Evolutionary conservation across 371 early-diverging fungal species (phyloP).

Genomic region (Mucor lusitanicus): DNA sequence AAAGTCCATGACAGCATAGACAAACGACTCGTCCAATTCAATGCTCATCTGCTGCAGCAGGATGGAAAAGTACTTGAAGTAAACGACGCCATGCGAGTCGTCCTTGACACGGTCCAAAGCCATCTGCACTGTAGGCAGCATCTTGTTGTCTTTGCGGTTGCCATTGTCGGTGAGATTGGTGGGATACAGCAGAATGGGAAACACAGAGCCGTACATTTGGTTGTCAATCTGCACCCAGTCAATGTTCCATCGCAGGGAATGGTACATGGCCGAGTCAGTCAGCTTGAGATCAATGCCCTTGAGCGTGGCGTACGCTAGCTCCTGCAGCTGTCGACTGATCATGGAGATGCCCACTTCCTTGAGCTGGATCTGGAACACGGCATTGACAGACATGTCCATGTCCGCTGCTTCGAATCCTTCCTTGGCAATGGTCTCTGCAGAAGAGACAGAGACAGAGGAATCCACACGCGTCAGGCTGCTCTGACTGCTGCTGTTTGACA

Average conservation of each 20-base stretch:
- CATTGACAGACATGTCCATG: conserved; percentile 56
- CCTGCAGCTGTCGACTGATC: conserved; percentile 71
- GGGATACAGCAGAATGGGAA: conserved; percentile 92
- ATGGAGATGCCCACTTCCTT: conserved; percentile 92
- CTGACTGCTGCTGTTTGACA: conserved; percentile 2
- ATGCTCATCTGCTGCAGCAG: conserved; percentile 91
- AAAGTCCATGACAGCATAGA: conserved; percentile 86
- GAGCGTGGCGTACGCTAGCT: conserved; percentile 84
- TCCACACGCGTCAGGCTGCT: background rate
- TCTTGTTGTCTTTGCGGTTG: conserved; percentile 27
- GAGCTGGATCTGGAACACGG: conserved; percentile 71
- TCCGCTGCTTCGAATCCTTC: conserved; percentile 66
- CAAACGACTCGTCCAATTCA: conserved; percentile 90
- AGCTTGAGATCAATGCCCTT: conserved; percentile 73
- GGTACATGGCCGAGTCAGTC: conserved; percentile 76
- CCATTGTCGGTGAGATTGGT: conserved; percentile 74
- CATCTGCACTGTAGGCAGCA: conserved; percentile 66
- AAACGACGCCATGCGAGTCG: conserved; percentile 84
- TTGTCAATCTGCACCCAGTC: conserved; percentile 97
- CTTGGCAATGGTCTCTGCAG: conserved; percentile 23
- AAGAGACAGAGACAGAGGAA: conserved; percentile 21
- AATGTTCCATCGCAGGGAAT: conserved; percentile 72
- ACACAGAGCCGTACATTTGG: conserved; percentile 81
- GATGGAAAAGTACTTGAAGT: conserved; percentile 88
- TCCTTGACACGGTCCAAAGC: conserved; percentile 81